Evolutionary conservation across 495 filamentous ascomycete species (phyloP), one percentile per base, ranked within the genome.

Genomic region (Emericellopsis terricola): DNA sequence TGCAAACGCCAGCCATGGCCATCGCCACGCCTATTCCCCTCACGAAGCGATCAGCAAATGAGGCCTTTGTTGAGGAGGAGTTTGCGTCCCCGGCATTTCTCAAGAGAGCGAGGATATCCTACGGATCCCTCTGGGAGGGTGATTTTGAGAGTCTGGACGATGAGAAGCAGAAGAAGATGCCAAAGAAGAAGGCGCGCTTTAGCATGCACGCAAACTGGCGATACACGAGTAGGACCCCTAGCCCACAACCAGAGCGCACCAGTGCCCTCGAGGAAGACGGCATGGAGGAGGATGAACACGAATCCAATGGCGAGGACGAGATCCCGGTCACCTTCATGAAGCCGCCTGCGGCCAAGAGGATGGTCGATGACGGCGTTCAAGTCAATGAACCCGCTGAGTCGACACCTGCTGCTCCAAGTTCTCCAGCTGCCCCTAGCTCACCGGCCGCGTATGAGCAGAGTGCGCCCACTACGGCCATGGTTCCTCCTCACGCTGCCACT

Each of bases 1-100:
- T 11, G 11, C 23, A 4, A 19, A 15, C 23, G n/a, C 2, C 33
- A 15, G 11, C 4, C 27, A 15, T 21, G 13, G n/a, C 33, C 19
- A 17, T 24, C 33, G 20, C 19, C 19, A 15, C 14, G 15, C 37
- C 3, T 8, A 8, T 19, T 19, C 13, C 29, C 29, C 17, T 34
- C 20, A 26, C 20, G 4, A 35, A 35, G 14, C 5, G 33, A 35
- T 15, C 9, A 8, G 33, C 21, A 2, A 24, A 13, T 20, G 19
- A 23, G 21, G n/a, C 33, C 2, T 23, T 35, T 2, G 31, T 18
- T 1, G 4, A 29, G 3, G 51, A 57, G 35, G 57, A 64, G 46
- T 89, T 71, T 62, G 57, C 65, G 15, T 89, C 85, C 4, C 83
- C 84, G 4, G 80, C 78, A 6, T 89, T 91, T 40, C 43, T 81